These are phyloP conservation scores for Yamagishiella unicocca DNA, from an alignment of 139 green algal genomes.

Conservation along the genomic window DNA sequence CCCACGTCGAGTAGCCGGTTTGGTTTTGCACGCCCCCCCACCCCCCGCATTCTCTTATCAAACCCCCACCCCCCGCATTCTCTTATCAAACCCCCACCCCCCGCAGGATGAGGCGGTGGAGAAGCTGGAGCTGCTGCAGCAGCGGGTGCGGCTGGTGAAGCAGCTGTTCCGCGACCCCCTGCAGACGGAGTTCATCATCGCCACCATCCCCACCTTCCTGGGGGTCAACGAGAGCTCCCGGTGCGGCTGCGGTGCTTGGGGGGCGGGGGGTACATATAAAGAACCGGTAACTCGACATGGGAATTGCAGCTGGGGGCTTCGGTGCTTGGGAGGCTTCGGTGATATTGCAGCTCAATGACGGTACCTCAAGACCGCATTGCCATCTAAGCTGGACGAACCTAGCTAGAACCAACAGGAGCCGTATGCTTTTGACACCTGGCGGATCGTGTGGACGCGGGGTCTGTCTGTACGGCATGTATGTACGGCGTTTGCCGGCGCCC, in stretches of 20 bases:
- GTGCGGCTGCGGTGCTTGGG: conserved; percentile 8
- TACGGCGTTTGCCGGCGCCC: too few relatives aligned
- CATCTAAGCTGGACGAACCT: too few relatives aligned
- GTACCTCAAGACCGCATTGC: too few relatives aligned
- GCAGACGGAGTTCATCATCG: conserved; percentile 97
- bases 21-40: too few relatives aligned
- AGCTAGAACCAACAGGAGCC: too few relatives aligned
- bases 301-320: too few relatives aligned
- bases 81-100: neutral
- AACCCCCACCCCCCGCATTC: neutral
- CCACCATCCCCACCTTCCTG: conserved; percentile 97
- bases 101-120: conserved; percentile 75
- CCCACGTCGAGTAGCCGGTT: too few relatives aligned
- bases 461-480: too few relatives aligned
- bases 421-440: too few relatives aligned
- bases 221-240: conserved; percentile 88
- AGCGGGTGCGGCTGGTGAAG: conserved; percentile 80
- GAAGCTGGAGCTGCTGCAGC: conserved; percentile 81
- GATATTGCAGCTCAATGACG: too few relatives aligned
- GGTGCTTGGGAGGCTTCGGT: too few relatives aligned
- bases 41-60: neutral
- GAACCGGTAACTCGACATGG: neutral
- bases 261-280: neutral
- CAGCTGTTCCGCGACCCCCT: conserved; percentile 89
- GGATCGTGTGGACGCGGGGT: too few relatives aligned